Percentiles rank a stretch among this genome's conserved stretches.
phyloP scores from a whole-genome alignment of 495 filamentous ascomycete genomes.

The Daldinia childiae region DNA sequence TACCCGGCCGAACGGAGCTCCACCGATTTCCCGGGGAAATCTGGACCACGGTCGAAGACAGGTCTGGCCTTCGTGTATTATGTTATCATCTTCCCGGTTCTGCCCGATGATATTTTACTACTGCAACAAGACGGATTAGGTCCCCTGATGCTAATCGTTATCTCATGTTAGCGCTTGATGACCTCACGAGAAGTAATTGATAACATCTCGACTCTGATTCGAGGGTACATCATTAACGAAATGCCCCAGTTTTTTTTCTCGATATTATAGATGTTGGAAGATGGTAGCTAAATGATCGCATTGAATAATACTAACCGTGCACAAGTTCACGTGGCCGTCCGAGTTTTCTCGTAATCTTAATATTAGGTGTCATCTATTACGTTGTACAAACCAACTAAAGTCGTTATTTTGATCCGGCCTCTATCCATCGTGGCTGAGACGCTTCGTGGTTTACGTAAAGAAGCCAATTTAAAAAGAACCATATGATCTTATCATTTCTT shows the following conservation, averaged over 20 bases:
- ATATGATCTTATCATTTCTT: slow-evolving; percentile 22
- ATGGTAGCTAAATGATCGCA: slow-evolving; percentile 17
- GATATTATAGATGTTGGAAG: background rate
- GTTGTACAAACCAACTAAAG: slow-evolving; percentile 5
- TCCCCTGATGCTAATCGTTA: slow-evolving; percentile 15
- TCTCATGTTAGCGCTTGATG: slow-evolving; percentile 18
- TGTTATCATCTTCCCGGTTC: slow-evolving; percentile 31
- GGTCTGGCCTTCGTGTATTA: slow-evolving; percentile 21
- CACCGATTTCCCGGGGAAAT: slow-evolving; percentile 32
- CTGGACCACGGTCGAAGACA: slow-evolving; percentile 28
- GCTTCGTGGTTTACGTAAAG: slow-evolving; percentile 30
- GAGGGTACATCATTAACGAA: slow-evolving; percentile 13
- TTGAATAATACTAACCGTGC: background rate
- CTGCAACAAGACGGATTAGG: slow-evolving; percentile 27
- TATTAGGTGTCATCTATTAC: slow-evolving; percentile 24
- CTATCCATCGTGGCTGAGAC: slow-evolving; percentile 33
- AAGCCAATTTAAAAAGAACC: slow-evolving; percentile 11
- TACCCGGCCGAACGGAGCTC: slow-evolving; percentile 37
- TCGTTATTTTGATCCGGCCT: slow-evolving; percentile 12
- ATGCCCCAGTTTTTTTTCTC: background rate
- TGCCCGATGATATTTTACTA: slow-evolving; percentile 27
- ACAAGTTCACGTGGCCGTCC: slow-evolving; percentile 17
- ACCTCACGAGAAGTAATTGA: slow-evolving; percentile 19
- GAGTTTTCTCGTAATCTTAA: slow-evolving; percentile 21
- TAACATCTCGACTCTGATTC: slow-evolving; percentile 30